Evolutionary conservation across 495 filamentous ascomycete genomes (phyloP).

Genomic region (Penicillium taxi): DNA sequence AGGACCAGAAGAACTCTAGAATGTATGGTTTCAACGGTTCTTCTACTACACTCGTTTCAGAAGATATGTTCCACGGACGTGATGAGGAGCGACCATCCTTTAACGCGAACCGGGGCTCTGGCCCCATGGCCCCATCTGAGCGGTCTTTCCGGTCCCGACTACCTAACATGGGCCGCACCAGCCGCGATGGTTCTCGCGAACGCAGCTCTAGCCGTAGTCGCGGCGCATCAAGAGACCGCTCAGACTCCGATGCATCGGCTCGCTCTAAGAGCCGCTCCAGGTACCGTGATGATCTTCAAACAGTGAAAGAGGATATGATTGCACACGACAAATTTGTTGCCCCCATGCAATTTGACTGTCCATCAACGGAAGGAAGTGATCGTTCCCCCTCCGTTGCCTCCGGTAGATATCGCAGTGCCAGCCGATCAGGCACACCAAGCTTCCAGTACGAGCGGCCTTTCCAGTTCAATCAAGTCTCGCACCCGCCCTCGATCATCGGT

Average conservation of each 20-base stretch:
- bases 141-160: slow-evolving; percentile 27
- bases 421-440: slow-evolving; percentile 33
- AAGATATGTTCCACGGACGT: slow-evolving; percentile 36
- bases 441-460: slow-evolving; percentile 39
- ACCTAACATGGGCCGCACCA: slow-evolving; percentile 29
- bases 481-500: slow-evolving; percentile 33
- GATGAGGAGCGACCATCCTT: slow-evolving; percentile 33
- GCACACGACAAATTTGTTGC: slow-evolving; percentile 19
- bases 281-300: slow-evolving; percentile 38
- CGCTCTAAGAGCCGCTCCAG: slow-evolving; percentile 50
- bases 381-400: slow-evolving; percentile 36
- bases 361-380: slow-evolving; percentile 35
- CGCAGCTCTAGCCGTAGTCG: slow-evolving; percentile 38
- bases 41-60: slow-evolving; percentile 36
- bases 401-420: slow-evolving; percentile 41
- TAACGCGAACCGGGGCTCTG: slow-evolving; percentile 29
- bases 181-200: slow-evolving; percentile 36
- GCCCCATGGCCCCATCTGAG: slow-evolving; percentile 35
- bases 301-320: slow-evolving; percentile 29
- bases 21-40: slow-evolving; percentile 60
- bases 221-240: slow-evolving; percentile 47
- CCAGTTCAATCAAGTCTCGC: slow-evolving; percentile 24
- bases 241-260: slow-evolving; percentile 52
- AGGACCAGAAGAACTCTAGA: slow-evolving; percentile 57
- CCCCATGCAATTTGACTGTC: slow-evolving; percentile 30